Percentiles rank a stretch among this genome's conserved stretches.
These are phyloP conservation scores for Naegleria gruberi DNA, from an alignment of 208 protist genomes.

Conservation along the genomic window DNA sequence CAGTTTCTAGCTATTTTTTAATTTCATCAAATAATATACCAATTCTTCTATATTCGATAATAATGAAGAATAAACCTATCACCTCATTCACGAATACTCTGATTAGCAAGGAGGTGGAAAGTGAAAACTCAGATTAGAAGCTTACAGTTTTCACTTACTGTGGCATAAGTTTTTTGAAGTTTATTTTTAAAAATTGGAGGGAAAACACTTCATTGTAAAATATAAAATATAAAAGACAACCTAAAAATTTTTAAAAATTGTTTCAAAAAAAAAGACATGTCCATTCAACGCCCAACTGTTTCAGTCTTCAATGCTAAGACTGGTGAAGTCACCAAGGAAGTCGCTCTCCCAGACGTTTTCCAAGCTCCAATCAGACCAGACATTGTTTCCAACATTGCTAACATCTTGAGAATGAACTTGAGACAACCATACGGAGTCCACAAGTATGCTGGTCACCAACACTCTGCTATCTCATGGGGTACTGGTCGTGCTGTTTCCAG, in stretches of 20 bases:
- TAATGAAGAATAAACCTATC: too few species aligned
- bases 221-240: too few species aligned
- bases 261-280: background rate
- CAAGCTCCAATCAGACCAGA: conserved; percentile 75
- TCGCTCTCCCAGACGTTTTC: conserved; percentile 69
- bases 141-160: too few species aligned
- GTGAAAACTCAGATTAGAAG: too few species aligned
- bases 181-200: too few species aligned
- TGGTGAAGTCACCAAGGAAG: background rate
- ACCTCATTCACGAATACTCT: too few species aligned
- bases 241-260: background rate
- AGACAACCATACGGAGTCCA: conserved; percentile 92
- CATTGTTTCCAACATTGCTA: conserved; percentile 88
- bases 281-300: background rate
- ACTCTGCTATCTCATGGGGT: conserved; percentile 97
- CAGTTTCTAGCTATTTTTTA: too few species aligned
- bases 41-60: too few species aligned
- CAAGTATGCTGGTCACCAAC: conserved; percentile 85
- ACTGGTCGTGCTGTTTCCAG: conserved; percentile 98
- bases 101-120: too few species aligned
- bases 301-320: background rate
- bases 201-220: too few species aligned
- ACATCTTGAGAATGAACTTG: conserved; percentile 93
- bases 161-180: too few species aligned
- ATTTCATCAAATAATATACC: too few species aligned